Conservation (phyloP, 495 filamentous ascomycete species). For the Neurospora sp. region DNA sequence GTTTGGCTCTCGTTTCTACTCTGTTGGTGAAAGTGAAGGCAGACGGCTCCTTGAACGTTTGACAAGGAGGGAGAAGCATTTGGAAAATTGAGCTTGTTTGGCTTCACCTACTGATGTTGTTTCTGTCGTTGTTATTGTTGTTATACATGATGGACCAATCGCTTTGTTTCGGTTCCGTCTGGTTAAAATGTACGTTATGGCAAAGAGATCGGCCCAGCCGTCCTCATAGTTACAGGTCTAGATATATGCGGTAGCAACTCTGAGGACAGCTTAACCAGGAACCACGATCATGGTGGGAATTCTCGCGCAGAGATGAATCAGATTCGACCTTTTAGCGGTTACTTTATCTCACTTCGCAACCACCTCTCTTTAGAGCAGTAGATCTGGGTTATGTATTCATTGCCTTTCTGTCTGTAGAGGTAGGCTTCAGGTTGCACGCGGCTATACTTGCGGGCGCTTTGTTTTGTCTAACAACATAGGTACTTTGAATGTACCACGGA, state of each 20-base stretch:
- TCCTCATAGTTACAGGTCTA: not conserved
- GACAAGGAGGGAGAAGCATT: not conserved
- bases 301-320: too few relatives aligned
- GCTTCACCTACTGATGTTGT: not conserved
- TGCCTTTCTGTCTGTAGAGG: too few relatives aligned
- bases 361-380: too few relatives aligned
- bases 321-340: too few relatives aligned
- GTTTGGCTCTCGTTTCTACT: not conserved
- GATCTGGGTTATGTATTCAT: too few relatives aligned
- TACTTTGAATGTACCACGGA: too few relatives aligned
- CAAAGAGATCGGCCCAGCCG: not conserved
- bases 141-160: too few relatives aligned
- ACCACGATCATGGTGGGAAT: not conserved
- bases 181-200: not conserved
- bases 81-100: not conserved
- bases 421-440: too few relatives aligned
- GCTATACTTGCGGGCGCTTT: too few relatives aligned
- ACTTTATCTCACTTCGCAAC: too few relatives aligned
- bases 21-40: not conserved
- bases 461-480: too few relatives aligned
- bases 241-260: not conserved
- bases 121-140: not conserved
- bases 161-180: not conserved
- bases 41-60: not conserved
- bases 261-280: not conserved